Base-by-base conservation (phyloP, 2,329 filamentous ascomycete genomes). In the Xylariaceae sp. region DNA sequence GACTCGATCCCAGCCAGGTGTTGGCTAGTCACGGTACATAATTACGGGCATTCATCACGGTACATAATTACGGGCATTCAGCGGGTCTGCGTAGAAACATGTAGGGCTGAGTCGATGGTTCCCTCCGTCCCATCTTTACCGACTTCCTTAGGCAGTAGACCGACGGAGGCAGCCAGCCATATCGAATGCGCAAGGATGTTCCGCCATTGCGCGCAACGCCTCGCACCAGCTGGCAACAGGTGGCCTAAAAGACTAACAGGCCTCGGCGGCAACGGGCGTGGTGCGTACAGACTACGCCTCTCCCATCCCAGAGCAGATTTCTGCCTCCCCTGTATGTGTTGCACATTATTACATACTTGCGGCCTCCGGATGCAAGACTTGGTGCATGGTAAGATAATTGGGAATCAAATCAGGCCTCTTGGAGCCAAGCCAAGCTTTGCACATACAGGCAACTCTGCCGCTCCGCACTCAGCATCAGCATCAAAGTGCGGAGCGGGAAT, bases 321-420 rank as follows among this genome's bases (percentile, higher is more conserved):
- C 49, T 54, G 45, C 44, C 55, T 57, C 49, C 52, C 54, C 51
- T 57, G 57, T 54, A 57, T 59, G 57, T 54, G 50, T 57, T 52
- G 48, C 46, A 59, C 40, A 56, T 54, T 43, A 56, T 54, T 40
- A 56, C 51, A 47, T 56, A 54, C 47, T 37, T 7, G 12, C 8
- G 35, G 8, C 35, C 35, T 11, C 8, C 35, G 35, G 35, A 34
- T 34, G 32, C 32, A 8, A 34, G 47, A 51, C 34, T 54, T 51
- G 53, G 53, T 59, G 57, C 57, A 59, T 50, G 50, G 42, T 43
- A 53, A 57, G 29, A 52, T 40, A 51, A 51, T 54, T 57, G 44
- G 41, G 50, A 57, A 54, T 57, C 51, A 52, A 57, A 54, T 57
- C 51, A 52, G 57, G 51, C 57, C 54, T 47, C 43, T 40, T 48